Evolutionary conservation across 2,329 filamentous ascomycete species (phyloP).

Genomic region (Conoideocrella luteorostrata): DNA sequence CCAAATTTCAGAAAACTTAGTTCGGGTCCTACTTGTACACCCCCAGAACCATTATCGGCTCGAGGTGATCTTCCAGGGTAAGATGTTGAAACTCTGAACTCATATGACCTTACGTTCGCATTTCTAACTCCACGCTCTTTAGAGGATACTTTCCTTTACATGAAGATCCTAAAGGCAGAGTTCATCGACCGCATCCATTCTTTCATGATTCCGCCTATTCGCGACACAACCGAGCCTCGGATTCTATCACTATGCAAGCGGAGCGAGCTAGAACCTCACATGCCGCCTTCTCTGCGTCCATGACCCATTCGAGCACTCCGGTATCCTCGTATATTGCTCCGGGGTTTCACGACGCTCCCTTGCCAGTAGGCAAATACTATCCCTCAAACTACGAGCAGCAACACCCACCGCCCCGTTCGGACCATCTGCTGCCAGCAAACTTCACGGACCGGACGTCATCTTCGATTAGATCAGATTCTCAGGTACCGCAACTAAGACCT

Average conservation of each 20-base stretch:
- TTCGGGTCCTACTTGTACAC: slow-evolving; percentile 34
- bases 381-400: slow-evolving; percentile 52
- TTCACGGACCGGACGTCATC: slow-evolving; percentile 22
- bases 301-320: slow-evolving; percentile 31
- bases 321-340: slow-evolving; percentile 46
- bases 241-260: slow-evolving; percentile 20
- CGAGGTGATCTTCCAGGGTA: slow-evolving; percentile 55
- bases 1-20: slow-evolving; percentile 35
- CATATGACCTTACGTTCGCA: neutral
- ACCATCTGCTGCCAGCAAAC: slow-evolving; percentile 12
- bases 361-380: slow-evolving; percentile 58
- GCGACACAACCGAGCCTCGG: slow-evolving; percentile 27
- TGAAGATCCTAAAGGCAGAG: slow-evolving; percentile 43
- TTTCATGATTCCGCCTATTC: slow-evolving; percentile 34
- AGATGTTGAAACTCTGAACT: no score
- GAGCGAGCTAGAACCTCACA: slow-evolving; percentile 14
- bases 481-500: slow-evolving; percentile 18
- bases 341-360: slow-evolving; percentile 38
- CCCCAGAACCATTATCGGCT: slow-evolving; percentile 46
- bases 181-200: slow-evolving; percentile 48
- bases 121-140: neutral
- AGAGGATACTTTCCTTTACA: slow-evolving; percentile 57
- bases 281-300: slow-evolving; percentile 16
- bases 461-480: slow-evolving; percentile 29
- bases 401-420: slow-evolving; percentile 11